phyloP scores from a whole-genome alignment of 441 rosid species.

The Erodium texanum region DNA sequence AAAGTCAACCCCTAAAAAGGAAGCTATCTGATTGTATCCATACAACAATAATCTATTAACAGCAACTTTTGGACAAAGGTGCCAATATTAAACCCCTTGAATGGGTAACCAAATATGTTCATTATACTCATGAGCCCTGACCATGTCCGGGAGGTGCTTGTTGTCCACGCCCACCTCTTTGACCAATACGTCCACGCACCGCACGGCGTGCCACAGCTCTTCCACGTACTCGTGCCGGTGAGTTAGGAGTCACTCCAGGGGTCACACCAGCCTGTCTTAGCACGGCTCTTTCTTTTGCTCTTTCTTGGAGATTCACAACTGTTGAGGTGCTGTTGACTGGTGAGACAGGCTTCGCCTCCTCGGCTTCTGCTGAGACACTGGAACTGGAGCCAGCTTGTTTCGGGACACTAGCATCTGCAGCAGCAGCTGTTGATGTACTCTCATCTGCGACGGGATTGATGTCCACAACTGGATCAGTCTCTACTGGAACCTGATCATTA shows the following conservation, averaged over 20 bases:
- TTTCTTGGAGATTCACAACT: constrained; percentile 40
- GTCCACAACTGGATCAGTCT: constrained; percentile 23
- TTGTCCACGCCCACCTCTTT: constrained; percentile 52
- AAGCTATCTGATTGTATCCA: neutral
- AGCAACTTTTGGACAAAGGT: neutral
- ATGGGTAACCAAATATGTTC: neutral
- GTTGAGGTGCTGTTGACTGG: constrained; percentile 40
- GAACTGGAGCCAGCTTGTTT: constrained; percentile 32
- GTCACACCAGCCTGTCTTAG: constrained; percentile 41
- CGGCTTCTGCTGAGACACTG: constrained; percentile 30
- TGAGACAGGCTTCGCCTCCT: constrained; percentile 39
- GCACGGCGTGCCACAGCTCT: constrained; percentile 37
- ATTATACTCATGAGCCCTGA: constrained; percentile 2
- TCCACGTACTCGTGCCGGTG: constrained; percentile 39
- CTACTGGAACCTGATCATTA: constrained; percentile 33
- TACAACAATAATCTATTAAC: neutral
- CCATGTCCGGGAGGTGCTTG: constrained; percentile 38
- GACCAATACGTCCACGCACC: constrained; percentile 39
- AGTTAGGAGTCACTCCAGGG: constrained; percentile 13
- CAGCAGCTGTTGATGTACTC: constrained; percentile 18
- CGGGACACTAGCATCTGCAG: constrained; percentile 24
- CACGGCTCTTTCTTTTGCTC: constrained; percentile 52
- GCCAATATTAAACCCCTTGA: neutral
- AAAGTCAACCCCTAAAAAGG: neutral
- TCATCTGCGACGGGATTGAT: constrained; percentile 1